Evolutionary conservation across 345 rosid species (phyloP), one percentile per base, ranked within the genome.

Genomic region (Stellera chamaejasme): DNA sequence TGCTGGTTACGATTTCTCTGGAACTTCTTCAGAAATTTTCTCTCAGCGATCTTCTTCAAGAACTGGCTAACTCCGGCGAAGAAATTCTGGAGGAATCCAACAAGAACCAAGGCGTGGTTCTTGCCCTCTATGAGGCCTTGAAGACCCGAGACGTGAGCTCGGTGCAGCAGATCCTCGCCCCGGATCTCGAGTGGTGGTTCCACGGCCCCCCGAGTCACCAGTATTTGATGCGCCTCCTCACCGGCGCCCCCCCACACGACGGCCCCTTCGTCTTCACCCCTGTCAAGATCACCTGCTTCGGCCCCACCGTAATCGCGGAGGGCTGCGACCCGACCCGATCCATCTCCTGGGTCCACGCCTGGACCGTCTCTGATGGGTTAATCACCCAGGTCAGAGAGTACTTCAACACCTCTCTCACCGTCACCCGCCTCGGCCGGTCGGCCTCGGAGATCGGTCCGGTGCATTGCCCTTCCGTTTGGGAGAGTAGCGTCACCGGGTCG

Each of bases 151-250:
- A 93, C 97, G 97, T 83, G 0, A 69, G 56, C 47, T 79, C 85
- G 1, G 94, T 93, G 10, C 85, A 78, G 81, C 70, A 74, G 69
- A 78, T 86, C 74, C 71, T 93, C 0, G 87, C 89, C 15, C 78
- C 88, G 6, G 99, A 93, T 62, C 97, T 93, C 52, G 99, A 93
- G 79, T 86, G 90, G 78, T 93, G 99, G 99, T 93, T 93, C 72
- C 99, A 93, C 68, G 99, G 99, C 12, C 99, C 99, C 3, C 99
- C 97, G 5, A 69, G 91, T 25, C 85, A 93, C 82, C 99, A 93
- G 84, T 93, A 78, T 83, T 48, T 93, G 94, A 93, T 89, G 99
- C 97, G 82, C 79, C 71, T 80, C 19, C 94, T 93, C 69, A 89
- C 99, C 43, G 99, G 99, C 16, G 68, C 68, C 10, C 42, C 73